phyloP scores from a whole-genome alignment of 805 yeast species.

The Lipomyces sp. region DNA sequence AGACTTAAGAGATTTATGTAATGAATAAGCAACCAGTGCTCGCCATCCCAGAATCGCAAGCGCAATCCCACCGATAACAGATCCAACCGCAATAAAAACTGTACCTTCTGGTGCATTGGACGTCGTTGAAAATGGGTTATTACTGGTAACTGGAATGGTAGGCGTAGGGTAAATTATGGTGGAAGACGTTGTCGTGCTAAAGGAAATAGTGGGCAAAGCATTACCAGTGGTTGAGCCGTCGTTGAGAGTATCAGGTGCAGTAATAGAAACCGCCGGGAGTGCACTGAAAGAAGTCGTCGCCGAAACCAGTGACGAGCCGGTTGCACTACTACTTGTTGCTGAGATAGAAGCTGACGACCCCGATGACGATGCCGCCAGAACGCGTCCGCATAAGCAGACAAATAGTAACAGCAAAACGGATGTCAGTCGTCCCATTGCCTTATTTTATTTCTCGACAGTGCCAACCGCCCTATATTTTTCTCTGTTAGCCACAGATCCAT shows the following conservation, averaged over 20 bases:
- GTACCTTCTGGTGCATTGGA: conserved; percentile 69
- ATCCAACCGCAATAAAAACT: conserved; percentile 81
- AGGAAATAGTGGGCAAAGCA: conserved; percentile 12
- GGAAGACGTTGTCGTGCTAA: conserved; percentile 13
- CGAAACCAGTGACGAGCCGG: conserved; percentile 7
- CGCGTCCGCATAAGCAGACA: neutral
- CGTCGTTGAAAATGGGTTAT: conserved; percentile 68
- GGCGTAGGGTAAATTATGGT: conserved; percentile 49
- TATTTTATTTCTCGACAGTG: neutral
- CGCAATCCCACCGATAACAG: conserved; percentile 64
- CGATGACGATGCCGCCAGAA: conserved; percentile 9
- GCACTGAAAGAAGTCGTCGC: neutral
- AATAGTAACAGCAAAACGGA: neutral
- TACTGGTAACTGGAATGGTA: conserved; percentile 60
- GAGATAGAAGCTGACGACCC: neutral
- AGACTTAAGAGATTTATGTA: conserved; percentile 59
- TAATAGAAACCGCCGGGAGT: conserved; percentile 13
- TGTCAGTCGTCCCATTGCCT: conserved; percentile 10
- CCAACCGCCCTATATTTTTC: neutral
- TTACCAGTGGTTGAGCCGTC: conserved; percentile 12
- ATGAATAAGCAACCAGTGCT: conserved; percentile 52
- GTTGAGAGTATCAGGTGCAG: conserved; percentile 18
- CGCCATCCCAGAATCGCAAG: conserved; percentile 60
- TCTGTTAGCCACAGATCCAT: neutral
- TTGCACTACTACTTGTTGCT: neutral